Conservation (phyloP, 2,329 filamentous ascomycete species). For the Arthrobotrys sinensis region DNA sequence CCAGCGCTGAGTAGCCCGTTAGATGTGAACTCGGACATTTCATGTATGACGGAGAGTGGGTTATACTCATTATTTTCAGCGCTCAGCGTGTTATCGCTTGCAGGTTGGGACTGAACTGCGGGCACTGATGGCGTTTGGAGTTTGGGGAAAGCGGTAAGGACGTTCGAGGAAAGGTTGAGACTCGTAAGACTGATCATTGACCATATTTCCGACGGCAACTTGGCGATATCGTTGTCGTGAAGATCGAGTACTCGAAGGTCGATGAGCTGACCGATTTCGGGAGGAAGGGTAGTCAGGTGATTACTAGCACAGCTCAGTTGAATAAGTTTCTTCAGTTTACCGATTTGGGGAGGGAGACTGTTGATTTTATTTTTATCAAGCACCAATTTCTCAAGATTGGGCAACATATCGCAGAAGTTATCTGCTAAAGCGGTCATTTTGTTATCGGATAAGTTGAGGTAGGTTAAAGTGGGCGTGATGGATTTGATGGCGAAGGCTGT, state of each 20-base stretch:
- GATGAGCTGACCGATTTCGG: conserved; percentile 87
- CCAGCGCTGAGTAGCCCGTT: conserved; percentile 82
- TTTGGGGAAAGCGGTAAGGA: conserved; percentile 91
- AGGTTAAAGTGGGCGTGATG: conserved; percentile 84
- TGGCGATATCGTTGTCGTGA: conserved; percentile 91
- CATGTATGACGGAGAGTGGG: conserved; percentile 27
- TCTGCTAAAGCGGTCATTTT: conserved; percentile 91
- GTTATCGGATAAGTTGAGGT: conserved; percentile 89
- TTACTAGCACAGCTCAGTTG: conserved; percentile 96
- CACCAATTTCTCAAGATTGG: conserved; percentile 87
- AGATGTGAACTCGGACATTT: conserved; percentile 82
- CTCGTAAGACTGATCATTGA: conserved; percentile 91
- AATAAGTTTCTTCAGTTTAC: conserved; percentile 84
- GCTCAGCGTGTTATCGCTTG: conserved; percentile 63
- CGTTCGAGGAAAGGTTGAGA: conserved; percentile 94
- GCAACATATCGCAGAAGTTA: conserved; percentile 87
- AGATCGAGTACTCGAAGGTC: conserved; percentile 90
- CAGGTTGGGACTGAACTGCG: conserved; percentile 77
- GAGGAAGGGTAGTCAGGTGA: conserved; percentile 83
- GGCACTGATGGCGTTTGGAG: conserved; percentile 70
- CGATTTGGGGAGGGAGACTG: conserved; percentile 86
- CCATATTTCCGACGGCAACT: conserved; percentile 94
- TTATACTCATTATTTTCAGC: conserved; percentile 64
- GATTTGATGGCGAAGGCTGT: conserved; percentile 89
- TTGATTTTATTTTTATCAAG: conserved; percentile 97